phyloP scores from a whole-genome alignment of 441 rosid genomes.

The Bruguiera hainesii region DNA sequence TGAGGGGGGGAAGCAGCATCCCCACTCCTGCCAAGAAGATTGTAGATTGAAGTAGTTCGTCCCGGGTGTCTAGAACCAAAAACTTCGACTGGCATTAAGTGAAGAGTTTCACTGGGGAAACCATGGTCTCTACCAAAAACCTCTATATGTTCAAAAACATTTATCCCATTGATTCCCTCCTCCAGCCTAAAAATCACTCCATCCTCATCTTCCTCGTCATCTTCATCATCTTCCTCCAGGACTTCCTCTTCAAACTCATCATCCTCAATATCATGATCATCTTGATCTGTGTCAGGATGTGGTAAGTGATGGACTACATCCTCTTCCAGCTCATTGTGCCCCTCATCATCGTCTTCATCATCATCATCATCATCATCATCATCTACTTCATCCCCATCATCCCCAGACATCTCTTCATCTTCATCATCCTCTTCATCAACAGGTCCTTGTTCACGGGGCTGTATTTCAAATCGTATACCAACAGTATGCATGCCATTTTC shows the following conservation, averaged over 20 bases:
- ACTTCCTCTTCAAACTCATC: conserved; percentile 96
- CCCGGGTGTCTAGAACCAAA: conserved; percentile 98
- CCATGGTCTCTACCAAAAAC: conserved; percentile 84
- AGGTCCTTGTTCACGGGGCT: conserved; percentile 75
- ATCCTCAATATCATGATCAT: conserved; percentile 97
- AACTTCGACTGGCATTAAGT: conserved; percentile 97
- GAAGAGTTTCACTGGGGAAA: conserved; percentile 86
- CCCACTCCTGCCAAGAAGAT: conserved; percentile 85
- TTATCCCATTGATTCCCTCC: conserved; percentile 93
- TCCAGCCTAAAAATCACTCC: conserved; percentile 89
- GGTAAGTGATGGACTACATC: conserved; percentile 92
- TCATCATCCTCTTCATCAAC: conserved; percentile 69
- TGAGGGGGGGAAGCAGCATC: conserved; percentile 64
- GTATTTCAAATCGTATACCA: conserved; percentile 82
- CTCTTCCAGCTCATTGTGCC: conserved; percentile 74
- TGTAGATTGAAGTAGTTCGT: conserved; percentile 93
- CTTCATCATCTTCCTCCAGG: conserved; percentile 94
- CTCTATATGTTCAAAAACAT: conserved; percentile 93
- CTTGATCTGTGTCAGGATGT: conserved; percentile 94
- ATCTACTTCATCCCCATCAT: conserved; percentile 73
- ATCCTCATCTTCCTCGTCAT: conserved; percentile 90
- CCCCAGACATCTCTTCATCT: conserved; percentile 92
- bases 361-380: conserved; percentile 49
- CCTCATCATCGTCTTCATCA: conserved; percentile 83
- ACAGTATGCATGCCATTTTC: conserved; percentile 72